These are phyloP conservation scores for Lojkania enalia DNA, from an alignment of 2,329 filamentous ascomycete species.

Conservation along the genomic window DNA sequence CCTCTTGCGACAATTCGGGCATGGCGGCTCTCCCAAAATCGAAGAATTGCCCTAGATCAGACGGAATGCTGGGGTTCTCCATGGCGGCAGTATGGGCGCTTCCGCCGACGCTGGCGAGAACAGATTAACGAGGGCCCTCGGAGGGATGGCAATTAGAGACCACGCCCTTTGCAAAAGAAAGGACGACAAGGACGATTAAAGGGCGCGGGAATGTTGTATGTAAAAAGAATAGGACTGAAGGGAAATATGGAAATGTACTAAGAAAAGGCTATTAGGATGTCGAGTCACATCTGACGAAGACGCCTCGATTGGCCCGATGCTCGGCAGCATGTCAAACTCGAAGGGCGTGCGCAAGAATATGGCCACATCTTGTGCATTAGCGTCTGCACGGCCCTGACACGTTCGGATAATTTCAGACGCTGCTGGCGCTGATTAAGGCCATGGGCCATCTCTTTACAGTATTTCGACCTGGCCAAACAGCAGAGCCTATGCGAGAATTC, in stretches of 20 bases:
- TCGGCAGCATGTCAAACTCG: slow-evolving; percentile 5
- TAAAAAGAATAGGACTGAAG: slow-evolving; percentile 1
- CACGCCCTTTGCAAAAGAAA: slow-evolving; percentile 1
- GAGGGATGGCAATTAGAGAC: neutral
- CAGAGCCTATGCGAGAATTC: no score
- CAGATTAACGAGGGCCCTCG: neutral
- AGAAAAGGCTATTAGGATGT: slow-evolving; percentile 5
- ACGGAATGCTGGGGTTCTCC: slow-evolving; percentile 28
- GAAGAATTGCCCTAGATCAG: slow-evolving; percentile 44
- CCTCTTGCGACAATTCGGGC: slow-evolving; percentile 26
- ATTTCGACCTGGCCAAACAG: no score
- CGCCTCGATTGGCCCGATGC: neutral
- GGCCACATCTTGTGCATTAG: neutral
- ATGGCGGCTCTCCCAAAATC: slow-evolving; percentile 46
- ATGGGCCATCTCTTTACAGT: no score
- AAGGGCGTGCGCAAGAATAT: neutral
- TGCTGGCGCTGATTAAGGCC: neutral
- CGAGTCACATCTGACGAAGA: slow-evolving; percentile 2
- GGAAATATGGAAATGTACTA: slow-evolving; percentile 3
- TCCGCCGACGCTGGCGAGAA: neutral
- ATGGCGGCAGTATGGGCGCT: slow-evolving; percentile 15
- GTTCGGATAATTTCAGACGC: neutral
- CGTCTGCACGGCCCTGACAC: neutral
- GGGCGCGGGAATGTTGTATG: slow-evolving; percentile 2
- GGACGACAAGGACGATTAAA: neutral